A percentile compares a stretch with the other conserved stretches of the same genome.
Evolutionary conservation across 1,284 basidiomycete genomes (phyloP).

Genomic region (Ganoderma boninense): DNA sequence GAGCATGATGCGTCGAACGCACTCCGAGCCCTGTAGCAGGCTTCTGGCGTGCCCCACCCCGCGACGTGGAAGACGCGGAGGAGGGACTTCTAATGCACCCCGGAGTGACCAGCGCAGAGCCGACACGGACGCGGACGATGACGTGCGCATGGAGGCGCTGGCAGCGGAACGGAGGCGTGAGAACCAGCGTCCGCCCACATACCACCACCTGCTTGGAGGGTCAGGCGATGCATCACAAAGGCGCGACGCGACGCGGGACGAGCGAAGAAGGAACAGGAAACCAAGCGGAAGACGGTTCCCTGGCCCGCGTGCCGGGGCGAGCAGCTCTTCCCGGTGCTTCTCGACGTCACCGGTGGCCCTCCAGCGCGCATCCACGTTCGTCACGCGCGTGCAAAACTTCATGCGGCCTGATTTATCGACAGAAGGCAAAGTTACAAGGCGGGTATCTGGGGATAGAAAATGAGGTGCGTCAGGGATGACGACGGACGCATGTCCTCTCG

Average conservation of each 20-base stretch:
- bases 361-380: conserved; percentile 6
- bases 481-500: background rate
- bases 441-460: background rate
- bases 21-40: background rate
- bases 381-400: background rate
- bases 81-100: conserved; percentile 15
- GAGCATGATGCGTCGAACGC: conserved; percentile 1
- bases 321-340: conserved; percentile 11
- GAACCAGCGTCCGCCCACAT: background rate
- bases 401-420: background rate
- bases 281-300: conserved; percentile 11
- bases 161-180: conserved; percentile 13
- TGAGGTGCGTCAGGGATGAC: background rate
- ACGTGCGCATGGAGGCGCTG: background rate
- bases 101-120: background rate
- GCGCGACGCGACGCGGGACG: background rate
- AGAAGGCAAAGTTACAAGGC: background rate
- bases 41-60: conserved; percentile 9
- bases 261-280: conserved; percentile 10
- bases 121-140: background rate
- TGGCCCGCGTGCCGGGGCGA: conserved; percentile 13
- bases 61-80: conserved; percentile 18
- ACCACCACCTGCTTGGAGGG: no score
- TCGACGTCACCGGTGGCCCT: conserved; percentile 13
- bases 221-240: background rate